A percentile compares a stretch with the other conserved stretches of the same genome.
These are phyloP conservation scores for Daldinia loculata DNA, from an alignment of 495 filamentous ascomycete genomes.

Conservation along the genomic window DNA sequence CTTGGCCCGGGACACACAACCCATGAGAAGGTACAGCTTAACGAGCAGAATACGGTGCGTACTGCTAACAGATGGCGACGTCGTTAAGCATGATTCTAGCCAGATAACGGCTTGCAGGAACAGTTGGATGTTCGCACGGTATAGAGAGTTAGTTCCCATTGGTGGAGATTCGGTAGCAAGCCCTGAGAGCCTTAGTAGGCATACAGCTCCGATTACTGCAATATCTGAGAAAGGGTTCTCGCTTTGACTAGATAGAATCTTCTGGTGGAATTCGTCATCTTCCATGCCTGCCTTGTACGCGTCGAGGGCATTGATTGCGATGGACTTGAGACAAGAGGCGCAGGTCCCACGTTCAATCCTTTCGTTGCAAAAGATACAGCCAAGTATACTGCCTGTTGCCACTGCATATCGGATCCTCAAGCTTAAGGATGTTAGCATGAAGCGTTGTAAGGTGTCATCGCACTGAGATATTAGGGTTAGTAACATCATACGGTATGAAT, in stretches of 20 bases:
- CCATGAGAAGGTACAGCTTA: constrained; percentile 56
- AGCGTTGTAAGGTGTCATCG: constrained; percentile 2
- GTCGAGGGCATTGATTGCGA: constrained; percentile 42
- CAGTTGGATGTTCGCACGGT: constrained; percentile 41
- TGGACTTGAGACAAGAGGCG: constrained; percentile 46
- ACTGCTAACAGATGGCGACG: constrained; percentile 48
- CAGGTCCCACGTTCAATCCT: constrained; percentile 37
- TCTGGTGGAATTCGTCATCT: constrained; percentile 38
- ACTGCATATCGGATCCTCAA: constrained; percentile 29
- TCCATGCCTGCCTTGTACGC: constrained; percentile 43
- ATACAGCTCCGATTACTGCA: constrained; percentile 53
- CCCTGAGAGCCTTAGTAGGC: constrained; percentile 57
- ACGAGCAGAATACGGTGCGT: constrained; percentile 55
- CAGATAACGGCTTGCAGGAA: constrained; percentile 58
- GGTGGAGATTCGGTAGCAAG: neutral
- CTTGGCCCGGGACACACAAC: constrained; percentile 53
- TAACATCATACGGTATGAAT: neutral
- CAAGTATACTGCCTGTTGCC: constrained; percentile 6
- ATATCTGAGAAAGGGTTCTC: constrained; percentile 57
- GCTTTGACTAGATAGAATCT: constrained; percentile 14
- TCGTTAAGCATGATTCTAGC: constrained; percentile 52
- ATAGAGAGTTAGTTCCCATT: constrained; percentile 39
- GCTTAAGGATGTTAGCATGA: constrained; percentile 16
- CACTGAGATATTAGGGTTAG: constrained; percentile 17
- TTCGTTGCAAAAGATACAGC: constrained; percentile 44